Evolutionary conservation across 73 alveolate genomes (phyloP).

Genomic region (Breviolum minutum): DNA sequence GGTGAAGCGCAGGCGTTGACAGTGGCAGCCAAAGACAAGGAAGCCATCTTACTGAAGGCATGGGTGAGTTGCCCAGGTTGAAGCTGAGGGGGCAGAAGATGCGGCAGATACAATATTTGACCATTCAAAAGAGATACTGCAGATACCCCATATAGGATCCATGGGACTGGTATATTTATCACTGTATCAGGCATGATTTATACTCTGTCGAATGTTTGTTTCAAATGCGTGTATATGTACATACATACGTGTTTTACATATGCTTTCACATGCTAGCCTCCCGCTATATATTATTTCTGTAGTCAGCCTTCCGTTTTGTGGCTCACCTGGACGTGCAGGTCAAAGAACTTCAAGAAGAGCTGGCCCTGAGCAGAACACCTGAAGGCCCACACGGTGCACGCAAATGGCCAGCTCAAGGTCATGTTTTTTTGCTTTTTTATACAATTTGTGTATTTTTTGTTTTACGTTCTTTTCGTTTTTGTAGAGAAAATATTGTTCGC

Average conservation of each 20-base stretch:
- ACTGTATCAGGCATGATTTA: too few relatives aligned
- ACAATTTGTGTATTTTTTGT: too few relatives aligned
- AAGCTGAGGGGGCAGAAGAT: neutral
- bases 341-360: constrained; percentile 73
- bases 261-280: neutral
- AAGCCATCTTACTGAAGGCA: constrained; percentile 85
- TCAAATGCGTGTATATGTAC: too few relatives aligned
- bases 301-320: neutral
- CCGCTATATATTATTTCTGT: neutral
- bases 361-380: constrained; percentile 38
- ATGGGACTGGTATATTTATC: too few relatives aligned
- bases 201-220: too few relatives aligned
- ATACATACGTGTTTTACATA: neutral
- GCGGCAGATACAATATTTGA: neutral
- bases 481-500: too few relatives aligned
- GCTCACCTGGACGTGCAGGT: constrained; percentile 8
- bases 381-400: neutral
- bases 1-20: constrained; percentile 42
- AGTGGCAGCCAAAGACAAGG: constrained; percentile 55
- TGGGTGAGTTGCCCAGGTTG: neutral
- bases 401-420: too few relatives aligned
- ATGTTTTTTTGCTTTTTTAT: too few relatives aligned
- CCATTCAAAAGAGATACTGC: neutral
- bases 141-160: neutral
- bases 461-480: too few relatives aligned